Percentiles rank a stretch among this genome's conserved stretches.
Conservation (phyloP, 2,329 filamentous ascomycete species). For the Bertia moriformis region DNA sequence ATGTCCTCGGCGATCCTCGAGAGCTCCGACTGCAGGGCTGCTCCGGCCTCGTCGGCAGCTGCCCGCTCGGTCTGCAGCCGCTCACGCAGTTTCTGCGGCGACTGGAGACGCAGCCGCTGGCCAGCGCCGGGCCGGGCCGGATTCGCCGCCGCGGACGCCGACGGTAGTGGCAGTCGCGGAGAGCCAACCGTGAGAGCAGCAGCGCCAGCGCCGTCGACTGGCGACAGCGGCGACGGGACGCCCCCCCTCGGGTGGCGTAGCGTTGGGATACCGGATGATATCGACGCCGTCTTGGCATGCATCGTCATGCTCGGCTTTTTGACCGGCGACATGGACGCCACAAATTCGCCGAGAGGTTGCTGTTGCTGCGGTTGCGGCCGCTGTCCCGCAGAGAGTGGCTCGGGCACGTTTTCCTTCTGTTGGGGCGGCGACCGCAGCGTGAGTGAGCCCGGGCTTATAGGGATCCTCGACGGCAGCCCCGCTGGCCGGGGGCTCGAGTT, state of each 20-base stretch:
- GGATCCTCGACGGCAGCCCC: conserved; percentile 30
- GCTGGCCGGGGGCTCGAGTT: conserved; percentile 32
- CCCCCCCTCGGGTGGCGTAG: conserved; percentile 24
- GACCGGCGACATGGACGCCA: too few relatives aligned
- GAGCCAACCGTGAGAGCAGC: not conserved
- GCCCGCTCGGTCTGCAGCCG: conserved; percentile 71
- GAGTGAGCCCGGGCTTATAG: conserved; percentile 32
- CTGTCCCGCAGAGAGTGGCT: conserved; percentile 6
- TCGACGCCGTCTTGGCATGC: too few relatives aligned
- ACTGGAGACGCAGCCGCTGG: conserved; percentile 53
- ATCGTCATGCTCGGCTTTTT: too few relatives aligned
- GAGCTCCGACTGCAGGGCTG: conserved; percentile 59
- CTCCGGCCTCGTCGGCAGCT: conserved; percentile 55
- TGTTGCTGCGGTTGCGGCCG: conserved; percentile 6
- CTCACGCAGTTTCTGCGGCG: conserved; percentile 65
- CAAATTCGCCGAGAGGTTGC: too few relatives aligned
- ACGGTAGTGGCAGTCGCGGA: conserved; percentile 4
- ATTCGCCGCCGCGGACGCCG: conserved; percentile 16
- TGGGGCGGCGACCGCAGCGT: conserved; percentile 24
- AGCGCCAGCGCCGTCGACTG: not conserved
- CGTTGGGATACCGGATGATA: conserved; percentile 40
- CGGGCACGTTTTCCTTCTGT: conserved; percentile 27
- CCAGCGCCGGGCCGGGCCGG: conserved; percentile 19
- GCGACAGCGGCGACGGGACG: not conserved
- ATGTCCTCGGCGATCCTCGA: conserved; percentile 71